These are phyloP conservation scores for Backusella parvicylindrica DNA, from an alignment of 192 early-diverging fungal species.

Conservation along the genomic window DNA sequence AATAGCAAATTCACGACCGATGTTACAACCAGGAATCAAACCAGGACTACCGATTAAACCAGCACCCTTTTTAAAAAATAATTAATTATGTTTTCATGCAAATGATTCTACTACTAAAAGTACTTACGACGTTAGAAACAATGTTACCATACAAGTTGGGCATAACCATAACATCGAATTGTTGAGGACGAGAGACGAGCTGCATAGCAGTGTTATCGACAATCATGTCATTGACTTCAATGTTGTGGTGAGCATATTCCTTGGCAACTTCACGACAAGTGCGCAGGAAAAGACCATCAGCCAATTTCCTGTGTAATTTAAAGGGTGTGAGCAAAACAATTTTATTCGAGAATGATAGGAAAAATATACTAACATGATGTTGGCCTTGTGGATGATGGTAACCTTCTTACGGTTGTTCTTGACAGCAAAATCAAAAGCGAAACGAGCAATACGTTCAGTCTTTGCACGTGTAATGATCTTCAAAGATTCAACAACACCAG, in stretches of 20 bases:
- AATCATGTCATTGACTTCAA: constrained; percentile 98
- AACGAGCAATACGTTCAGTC: constrained; percentile 98
- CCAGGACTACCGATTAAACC: constrained; percentile 96
- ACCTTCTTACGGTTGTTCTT: constrained; percentile 98
- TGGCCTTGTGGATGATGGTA: constrained; percentile 99
- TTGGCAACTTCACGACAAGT: constrained; percentile 93
- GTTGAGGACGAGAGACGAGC: constrained; percentile 92
- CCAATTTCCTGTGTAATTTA: constrained; percentile 72
- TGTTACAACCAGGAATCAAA: constrained; percentile 96
- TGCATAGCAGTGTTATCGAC: constrained; percentile 99
- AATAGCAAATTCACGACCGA: constrained; percentile 94
- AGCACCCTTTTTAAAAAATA: constrained; percentile 57
- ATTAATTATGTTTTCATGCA: neutral
- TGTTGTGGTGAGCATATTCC: constrained; percentile 83
- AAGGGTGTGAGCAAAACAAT: neutral
- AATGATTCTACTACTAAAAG: neutral
- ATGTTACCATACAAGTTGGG: constrained; percentile 99
- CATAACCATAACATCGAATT: constrained; percentile 99
- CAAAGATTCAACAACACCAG: constrained; percentile 97
- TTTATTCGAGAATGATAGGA: neutral
- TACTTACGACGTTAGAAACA: constrained; percentile 82
- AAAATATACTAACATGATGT: constrained; percentile 82
- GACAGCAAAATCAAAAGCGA: constrained; percentile 98
- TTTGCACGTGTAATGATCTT: constrained; percentile 97
- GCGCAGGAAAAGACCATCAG: constrained; percentile 96